A percentile compares a stretch with the other conserved stretches of the same genome.
Conservation (phyloP, 2,329 filamentous ascomycete genomes). For the Tympanopsis confertula region DNA sequence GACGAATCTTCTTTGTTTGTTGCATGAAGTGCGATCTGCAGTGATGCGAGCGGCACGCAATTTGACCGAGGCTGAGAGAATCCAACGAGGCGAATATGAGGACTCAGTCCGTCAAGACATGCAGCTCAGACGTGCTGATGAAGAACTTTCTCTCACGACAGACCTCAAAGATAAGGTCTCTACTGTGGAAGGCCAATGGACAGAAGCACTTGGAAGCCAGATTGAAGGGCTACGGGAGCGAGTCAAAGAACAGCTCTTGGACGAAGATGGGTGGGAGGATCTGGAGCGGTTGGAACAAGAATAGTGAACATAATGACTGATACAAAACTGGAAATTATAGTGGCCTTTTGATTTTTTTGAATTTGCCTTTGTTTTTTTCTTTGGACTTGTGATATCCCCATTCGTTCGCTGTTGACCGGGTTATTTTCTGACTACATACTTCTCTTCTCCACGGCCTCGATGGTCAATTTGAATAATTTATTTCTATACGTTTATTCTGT, state of each 20-base stretch:
- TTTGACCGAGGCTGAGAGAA: slow-evolving; percentile 53
- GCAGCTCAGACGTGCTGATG: slow-evolving; percentile 30
- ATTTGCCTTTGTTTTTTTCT: too few relatives aligned
- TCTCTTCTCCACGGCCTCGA: too few relatives aligned
- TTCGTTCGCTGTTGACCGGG: too few relatives aligned
- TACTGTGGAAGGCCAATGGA: slow-evolving; percentile 53
- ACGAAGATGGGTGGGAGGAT: slow-evolving; percentile 50
- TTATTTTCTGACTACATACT: too few relatives aligned
- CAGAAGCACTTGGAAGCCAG: slow-evolving; percentile 44
- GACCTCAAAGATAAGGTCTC: slow-evolving; percentile 55
- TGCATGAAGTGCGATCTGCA: slow-evolving; percentile 81
- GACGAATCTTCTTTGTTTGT: slow-evolving; percentile 75
- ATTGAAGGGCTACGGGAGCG: slow-evolving; percentile 37
- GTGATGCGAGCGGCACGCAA: slow-evolving; percentile 59
- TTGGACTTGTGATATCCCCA: too few relatives aligned
- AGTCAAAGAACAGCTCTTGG: slow-evolving; percentile 38
- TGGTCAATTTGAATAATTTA: too few relatives aligned
- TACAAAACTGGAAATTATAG: too few relatives aligned
- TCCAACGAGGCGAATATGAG: slow-evolving; percentile 10
- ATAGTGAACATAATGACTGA: slow-evolving; percentile 4
- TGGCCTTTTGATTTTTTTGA: too few relatives aligned
- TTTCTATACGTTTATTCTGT: too few relatives aligned
- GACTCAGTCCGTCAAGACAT: slow-evolving; percentile 31
- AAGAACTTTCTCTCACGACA: slow-evolving; percentile 41
- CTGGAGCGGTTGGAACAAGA: slow-evolving; percentile 22